Conservation (phyloP, 2,329 filamentous ascomycete species). For the Xylariaceae sp. region DNA sequence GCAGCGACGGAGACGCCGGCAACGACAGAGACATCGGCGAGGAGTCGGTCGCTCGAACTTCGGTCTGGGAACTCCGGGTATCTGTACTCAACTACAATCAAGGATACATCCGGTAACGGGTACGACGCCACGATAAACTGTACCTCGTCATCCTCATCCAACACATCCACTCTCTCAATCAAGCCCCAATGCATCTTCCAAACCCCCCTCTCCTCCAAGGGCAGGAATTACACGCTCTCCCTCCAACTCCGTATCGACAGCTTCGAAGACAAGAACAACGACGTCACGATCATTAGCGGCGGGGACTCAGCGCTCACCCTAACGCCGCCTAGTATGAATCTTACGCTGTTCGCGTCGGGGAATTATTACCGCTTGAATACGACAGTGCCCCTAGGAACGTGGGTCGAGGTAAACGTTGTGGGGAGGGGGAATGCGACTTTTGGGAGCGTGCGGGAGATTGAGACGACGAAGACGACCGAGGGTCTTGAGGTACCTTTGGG, state of each 20-base stretch:
- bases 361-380: conserved; percentile 35
- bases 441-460: conserved; percentile 21
- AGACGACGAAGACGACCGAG: conserved; percentile 8
- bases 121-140: conserved; percentile 41
- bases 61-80: too few relatives aligned
- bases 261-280: conserved; percentile 24
- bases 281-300: conserved; percentile 40
- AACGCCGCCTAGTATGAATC: conserved; percentile 35
- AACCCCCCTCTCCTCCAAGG: conserved; percentile 50
- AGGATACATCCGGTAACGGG: conserved; percentile 37
- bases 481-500: conserved; percentile 9
- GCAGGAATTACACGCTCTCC: conserved; percentile 52
- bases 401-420: conserved; percentile 29
- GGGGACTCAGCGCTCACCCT: conserved; percentile 41
- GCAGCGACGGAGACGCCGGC: background rate
- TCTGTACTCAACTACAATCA: too few relatives aligned
- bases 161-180: conserved; percentile 32
- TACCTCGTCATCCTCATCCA: conserved; percentile 18
- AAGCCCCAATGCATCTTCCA: conserved; percentile 37
- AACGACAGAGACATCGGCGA: background rate
- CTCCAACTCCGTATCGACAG: conserved; percentile 36
- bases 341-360: conserved; percentile 34
- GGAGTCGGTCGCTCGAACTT: background rate
- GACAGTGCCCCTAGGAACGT: conserved; percentile 28
- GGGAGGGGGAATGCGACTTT: conserved; percentile 33